Conservation (phyloP, 352 stramenopile genomes). For the Phytophthora aleatoria region DNA sequence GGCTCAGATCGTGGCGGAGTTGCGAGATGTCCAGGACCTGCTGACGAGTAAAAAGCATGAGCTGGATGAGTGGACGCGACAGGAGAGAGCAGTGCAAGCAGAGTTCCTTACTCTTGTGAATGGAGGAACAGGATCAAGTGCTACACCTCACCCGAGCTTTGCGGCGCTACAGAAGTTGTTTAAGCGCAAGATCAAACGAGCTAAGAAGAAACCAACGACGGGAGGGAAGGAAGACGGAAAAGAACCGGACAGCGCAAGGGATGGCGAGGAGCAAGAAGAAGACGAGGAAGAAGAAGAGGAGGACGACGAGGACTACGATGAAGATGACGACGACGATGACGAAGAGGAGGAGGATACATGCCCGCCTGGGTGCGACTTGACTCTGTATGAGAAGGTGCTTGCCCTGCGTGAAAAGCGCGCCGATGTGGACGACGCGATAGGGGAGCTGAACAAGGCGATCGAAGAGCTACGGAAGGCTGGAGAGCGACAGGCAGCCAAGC, state of each 20-base stretch:
- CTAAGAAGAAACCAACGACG: slow-evolving; percentile 71
- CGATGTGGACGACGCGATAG: slow-evolving; percentile 89
- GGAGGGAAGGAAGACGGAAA: slow-evolving; percentile 40
- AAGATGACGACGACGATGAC: slow-evolving; percentile 91
- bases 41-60: slow-evolving; percentile 81
- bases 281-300: slow-evolving; percentile 81
- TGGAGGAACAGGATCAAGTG: slow-evolving; percentile 45
- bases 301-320: slow-evolving; percentile 74
- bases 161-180: slow-evolving; percentile 90
- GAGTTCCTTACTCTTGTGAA: slow-evolving; percentile 80
- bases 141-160: slow-evolving; percentile 64
- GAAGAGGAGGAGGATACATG: slow-evolving; percentile 93
- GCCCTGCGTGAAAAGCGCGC: slow-evolving; percentile 91
- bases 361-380: slow-evolving; percentile 86
- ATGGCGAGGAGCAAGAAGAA: slow-evolving; percentile 75
- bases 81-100: slow-evolving; percentile 66
- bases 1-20: slow-evolving; percentile 77
- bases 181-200: slow-evolving; percentile 91
- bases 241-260: slow-evolving; percentile 38
- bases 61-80: slow-evolving; percentile 72
- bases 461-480: slow-evolving; percentile 89
- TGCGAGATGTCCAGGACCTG: slow-evolving; percentile 78
- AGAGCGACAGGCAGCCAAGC: slow-evolving; percentile 85
- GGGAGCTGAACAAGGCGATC: slow-evolving; percentile 86
- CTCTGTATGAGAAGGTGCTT: slow-evolving; percentile 93